Evolutionary conservation across 1,284 basidiomycete species (phyloP).

Genomic region (Erythrobasidium hasegawianum): DNA sequence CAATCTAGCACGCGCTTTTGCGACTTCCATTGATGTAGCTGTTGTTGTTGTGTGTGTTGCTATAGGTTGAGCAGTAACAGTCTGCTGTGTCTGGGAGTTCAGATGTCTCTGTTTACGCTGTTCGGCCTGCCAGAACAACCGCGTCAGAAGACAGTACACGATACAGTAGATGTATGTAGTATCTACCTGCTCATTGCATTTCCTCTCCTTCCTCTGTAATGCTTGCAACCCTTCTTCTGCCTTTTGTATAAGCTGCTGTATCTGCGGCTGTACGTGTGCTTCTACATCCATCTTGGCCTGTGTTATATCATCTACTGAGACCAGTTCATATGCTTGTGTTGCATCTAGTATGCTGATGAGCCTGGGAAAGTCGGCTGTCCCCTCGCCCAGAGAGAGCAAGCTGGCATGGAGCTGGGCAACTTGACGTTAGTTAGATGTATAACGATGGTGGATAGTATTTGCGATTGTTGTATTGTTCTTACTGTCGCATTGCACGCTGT

Average conservation of each 20-base stretch:
- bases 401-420: slow-evolving; percentile 7
- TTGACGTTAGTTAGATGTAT: neutral
- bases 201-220: slow-evolving; percentile 37
- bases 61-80: too few relatives aligned
- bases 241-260: slow-evolving; percentile 38
- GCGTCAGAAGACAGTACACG: too few relatives aligned
- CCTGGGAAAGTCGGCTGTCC: slow-evolving; percentile 16
- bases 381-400: slow-evolving; percentile 7
- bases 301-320: slow-evolving; percentile 38
- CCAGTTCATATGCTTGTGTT: slow-evolving; percentile 35
- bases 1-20: slow-evolving; percentile 22
- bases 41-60: neutral
- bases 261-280: slow-evolving; percentile 41
- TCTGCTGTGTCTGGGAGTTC: neutral
- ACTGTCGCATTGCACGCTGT: slow-evolving; percentile 16
- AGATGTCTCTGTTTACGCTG: slow-evolving; percentile 27
- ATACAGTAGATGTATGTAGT: too few relatives aligned
- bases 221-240: slow-evolving; percentile 39
- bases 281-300: slow-evolving; percentile 37
- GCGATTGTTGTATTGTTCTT: neutral
- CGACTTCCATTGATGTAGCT: slow-evolving; percentile 13
- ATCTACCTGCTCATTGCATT: slow-evolving; percentile 34
- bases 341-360: slow-evolving; percentile 9
- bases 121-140: slow-evolving; percentile 22
- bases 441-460: too few relatives aligned